A percentile compares a stretch with the other conserved stretches of the same genome.
phyloP scores from a whole-genome alignment of 2,329 filamentous ascomycete genomes.

The Colletotrichum sp. region DNA sequence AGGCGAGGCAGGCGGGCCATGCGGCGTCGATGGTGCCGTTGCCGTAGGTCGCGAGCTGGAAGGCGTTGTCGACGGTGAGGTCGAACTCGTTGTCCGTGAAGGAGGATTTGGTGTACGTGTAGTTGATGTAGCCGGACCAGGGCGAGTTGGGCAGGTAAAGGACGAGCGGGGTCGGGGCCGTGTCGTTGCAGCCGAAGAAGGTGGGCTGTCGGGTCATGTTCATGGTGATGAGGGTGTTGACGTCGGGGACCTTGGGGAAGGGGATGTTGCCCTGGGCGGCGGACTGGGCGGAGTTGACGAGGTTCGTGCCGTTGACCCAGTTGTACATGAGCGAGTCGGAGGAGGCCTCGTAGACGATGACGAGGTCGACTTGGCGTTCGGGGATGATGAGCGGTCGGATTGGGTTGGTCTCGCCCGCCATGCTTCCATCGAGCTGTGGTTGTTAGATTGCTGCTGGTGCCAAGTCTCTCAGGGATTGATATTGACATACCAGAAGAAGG shows the following conservation, averaged over 20 bases:
- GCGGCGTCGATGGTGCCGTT: constrained; percentile 73
- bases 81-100: constrained; percentile 30
- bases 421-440: constrained; percentile 32
- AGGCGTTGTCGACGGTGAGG: constrained; percentile 65
- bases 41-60: constrained; percentile 76
- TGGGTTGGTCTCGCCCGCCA: constrained; percentile 33
- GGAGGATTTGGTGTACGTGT: constrained; percentile 24
- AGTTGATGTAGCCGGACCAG: constrained; percentile 32
- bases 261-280: constrained; percentile 29
- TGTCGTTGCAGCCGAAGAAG: constrained; percentile 32
- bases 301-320: constrained; percentile 32
- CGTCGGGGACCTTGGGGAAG: constrained; percentile 30
- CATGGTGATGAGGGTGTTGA: constrained; percentile 28
- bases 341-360: constrained; percentile 36
- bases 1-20: constrained; percentile 83
- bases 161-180: constrained; percentile 24
- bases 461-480: not conserved
- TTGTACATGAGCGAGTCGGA: constrained; percentile 24
- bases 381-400: constrained; percentile 32
- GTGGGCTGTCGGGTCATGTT: constrained; percentile 30
- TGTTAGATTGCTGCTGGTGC: not conserved
- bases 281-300: constrained; percentile 22
- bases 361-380: constrained; percentile 28
- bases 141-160: constrained; percentile 34
- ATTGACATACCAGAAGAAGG: constrained; percentile 27